A percentile compares a stretch with the other conserved stretches of the same genome.
Conservation (phyloP, 2,329 filamentous ascomycete species). For the Claviceps arundinis region DNA sequence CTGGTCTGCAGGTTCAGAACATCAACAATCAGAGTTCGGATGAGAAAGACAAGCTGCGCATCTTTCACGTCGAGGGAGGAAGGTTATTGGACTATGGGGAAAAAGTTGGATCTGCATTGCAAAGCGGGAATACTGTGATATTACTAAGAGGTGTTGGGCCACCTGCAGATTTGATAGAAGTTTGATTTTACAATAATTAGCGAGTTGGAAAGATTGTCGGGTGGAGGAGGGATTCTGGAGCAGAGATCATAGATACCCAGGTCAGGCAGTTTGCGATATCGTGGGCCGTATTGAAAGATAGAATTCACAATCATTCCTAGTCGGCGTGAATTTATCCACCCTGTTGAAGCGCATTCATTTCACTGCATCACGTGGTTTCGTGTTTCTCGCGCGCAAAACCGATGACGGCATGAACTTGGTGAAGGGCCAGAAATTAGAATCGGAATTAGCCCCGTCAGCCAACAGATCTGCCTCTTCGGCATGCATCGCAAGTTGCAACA, state of each 20-base stretch:
- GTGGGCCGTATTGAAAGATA: not conserved
- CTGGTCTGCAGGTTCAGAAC: constrained; percentile 65
- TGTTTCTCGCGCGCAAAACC: constrained; percentile 13
- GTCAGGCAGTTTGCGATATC: not conserved
- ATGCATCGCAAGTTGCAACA: constrained; percentile 5
- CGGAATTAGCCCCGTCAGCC: not conserved
- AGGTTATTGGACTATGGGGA: constrained; percentile 77
- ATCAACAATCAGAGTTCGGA: constrained; percentile 65
- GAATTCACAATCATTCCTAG: too few relatives aligned
- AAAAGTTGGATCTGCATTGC: constrained; percentile 60
- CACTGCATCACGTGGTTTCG: constrained; percentile 16
- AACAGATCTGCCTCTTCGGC: constrained; percentile 1
- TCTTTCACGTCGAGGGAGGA: constrained; percentile 90
- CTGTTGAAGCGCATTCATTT: not conserved
- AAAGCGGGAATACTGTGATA: constrained; percentile 81
- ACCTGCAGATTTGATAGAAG: constrained; percentile 58
- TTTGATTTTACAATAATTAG: constrained; percentile 1
- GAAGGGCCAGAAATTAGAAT: not conserved
- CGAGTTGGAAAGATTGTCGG: not conserved
- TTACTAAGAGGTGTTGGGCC: constrained; percentile 73
- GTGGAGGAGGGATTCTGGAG: not conserved
- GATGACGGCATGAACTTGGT: constrained; percentile 13
- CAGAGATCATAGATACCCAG: not conserved
- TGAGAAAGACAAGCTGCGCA: constrained; percentile 66
- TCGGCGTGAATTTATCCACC: too few relatives aligned